Percentiles rank a stretch among this genome's conserved stretches.
These are phyloP conservation scores for Syncephalastrum contaminatum DNA, from an alignment of 371 early-diverging fungal genomes.

Conservation along the genomic window DNA sequence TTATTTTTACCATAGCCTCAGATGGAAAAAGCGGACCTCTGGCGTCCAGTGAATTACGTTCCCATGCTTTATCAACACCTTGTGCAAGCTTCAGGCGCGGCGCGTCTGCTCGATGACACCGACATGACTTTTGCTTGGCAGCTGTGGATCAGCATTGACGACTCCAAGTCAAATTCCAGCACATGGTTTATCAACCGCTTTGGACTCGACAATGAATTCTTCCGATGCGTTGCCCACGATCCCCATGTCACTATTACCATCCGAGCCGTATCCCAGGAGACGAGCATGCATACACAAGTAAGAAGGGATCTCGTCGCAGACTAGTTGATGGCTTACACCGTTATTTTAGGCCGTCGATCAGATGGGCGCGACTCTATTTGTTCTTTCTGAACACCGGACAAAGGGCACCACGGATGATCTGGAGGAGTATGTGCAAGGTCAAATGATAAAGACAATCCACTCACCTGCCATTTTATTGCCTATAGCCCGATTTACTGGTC, in stretches of 20 bases:
- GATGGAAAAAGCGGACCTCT: too few species aligned
- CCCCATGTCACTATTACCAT: slow-evolving; percentile 15
- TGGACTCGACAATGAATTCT: slow-evolving; percentile 24
- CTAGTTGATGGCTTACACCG: not conserved
- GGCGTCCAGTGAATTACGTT: too few species aligned
- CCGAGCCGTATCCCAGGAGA: slow-evolving; percentile 16
- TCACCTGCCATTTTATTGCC: not conserved
- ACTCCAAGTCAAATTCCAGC: slow-evolving; percentile 12
- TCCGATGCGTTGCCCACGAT: slow-evolving; percentile 10
- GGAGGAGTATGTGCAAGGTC: slow-evolving; percentile 14
- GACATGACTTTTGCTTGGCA: slow-evolving; percentile 18
- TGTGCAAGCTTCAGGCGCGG: too few species aligned
- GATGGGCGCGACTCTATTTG: slow-evolving; percentile 31
- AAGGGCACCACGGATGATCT: slow-evolving; percentile 8
- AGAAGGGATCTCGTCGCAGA: not conserved
- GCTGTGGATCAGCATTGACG: slow-evolving; percentile 21
- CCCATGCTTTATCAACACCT: too few species aligned
- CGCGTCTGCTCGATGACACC: too few species aligned
- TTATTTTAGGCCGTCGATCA: slow-evolving; percentile 16
- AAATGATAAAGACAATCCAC: not conserved
- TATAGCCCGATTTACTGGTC: slow-evolving; percentile 26
- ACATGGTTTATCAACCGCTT: slow-evolving; percentile 33
- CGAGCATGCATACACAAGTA: slow-evolving; percentile 17
- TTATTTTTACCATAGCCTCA: too few species aligned
- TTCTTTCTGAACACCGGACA: slow-evolving; percentile 25